Evolutionary conservation across 163 green algal genomes (phyloP).

Genomic region (Scenedesmus sp.): DNA sequence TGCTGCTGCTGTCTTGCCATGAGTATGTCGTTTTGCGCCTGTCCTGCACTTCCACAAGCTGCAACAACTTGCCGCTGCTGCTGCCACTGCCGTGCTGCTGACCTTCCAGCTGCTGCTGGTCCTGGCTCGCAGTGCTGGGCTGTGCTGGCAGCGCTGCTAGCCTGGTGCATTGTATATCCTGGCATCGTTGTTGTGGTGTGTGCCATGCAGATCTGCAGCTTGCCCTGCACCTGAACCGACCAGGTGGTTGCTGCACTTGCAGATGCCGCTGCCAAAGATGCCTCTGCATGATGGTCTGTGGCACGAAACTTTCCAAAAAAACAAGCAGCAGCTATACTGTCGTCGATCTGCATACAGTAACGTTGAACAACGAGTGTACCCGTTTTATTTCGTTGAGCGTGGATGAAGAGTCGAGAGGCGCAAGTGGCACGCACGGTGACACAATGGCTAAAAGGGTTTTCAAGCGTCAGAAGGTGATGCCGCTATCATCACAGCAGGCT

Average conservation of each 20-base stretch:
- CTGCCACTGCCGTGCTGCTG: not conserved
- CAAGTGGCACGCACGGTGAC: not conserved
- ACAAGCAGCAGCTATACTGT: not conserved
- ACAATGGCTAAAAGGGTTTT: not conserved
- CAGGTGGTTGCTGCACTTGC: not conserved
- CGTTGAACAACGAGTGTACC: not conserved
- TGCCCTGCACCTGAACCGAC: not conserved
- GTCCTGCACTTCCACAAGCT: constrained; percentile 32
- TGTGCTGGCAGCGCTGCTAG: not conserved
- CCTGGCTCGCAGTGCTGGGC: not conserved
- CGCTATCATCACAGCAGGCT: too few relatives aligned
- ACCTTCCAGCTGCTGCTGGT: not conserved
- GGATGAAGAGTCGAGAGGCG: not conserved
- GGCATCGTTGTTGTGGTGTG: not conserved
- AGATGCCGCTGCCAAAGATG: not conserved
- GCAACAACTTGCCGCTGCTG: constrained; percentile 14
- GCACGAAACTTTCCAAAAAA: not conserved
- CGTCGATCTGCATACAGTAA: not conserved
- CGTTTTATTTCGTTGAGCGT: not conserved
- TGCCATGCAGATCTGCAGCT: not conserved
- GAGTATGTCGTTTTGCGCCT: constrained; percentile 20
- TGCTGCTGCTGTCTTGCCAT: constrained; percentile 32
- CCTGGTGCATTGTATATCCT: not conserved
- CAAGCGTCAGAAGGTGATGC: not conserved
- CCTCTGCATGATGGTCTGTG: not conserved